Percentiles rank a stretch among this genome's conserved stretches.
These are phyloP conservation scores for Pseudevernia furfuracea DNA, from an alignment of 495 filamentous ascomycete species.

Conservation along the genomic window DNA sequence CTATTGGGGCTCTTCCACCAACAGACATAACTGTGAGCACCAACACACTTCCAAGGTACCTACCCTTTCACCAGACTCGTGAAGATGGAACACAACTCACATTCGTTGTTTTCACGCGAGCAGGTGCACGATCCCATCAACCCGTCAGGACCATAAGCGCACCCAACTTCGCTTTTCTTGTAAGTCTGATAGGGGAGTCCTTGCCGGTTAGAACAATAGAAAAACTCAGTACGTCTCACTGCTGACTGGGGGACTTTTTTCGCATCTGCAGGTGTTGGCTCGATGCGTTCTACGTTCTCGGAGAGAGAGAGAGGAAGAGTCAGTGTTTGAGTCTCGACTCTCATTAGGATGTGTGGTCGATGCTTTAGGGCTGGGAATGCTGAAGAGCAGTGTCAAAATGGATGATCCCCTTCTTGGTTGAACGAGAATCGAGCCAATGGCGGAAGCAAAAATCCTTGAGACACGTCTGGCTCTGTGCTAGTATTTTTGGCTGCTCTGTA, in stretches of 20 bases:
- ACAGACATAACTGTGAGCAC: not conserved
- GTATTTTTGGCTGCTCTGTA: not conserved
- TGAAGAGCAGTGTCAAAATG: not conserved
- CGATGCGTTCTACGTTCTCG: not conserved
- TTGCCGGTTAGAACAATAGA: not conserved
- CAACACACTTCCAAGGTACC: not conserved
- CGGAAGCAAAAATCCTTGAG: not conserved
- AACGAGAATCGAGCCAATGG: not conserved
- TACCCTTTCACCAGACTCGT: not conserved
- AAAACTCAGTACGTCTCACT: not conserved
- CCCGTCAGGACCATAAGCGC: not conserved
- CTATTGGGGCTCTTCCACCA: not conserved
- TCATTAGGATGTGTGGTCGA: not conserved
- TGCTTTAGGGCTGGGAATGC: not conserved
- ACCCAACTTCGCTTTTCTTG: not conserved
- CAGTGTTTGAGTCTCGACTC: not conserved
- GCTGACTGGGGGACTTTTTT: not conserved
- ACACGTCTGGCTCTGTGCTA: not conserved
- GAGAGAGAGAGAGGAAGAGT: not conserved
- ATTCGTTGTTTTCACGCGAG: not conserved
- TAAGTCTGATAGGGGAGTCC: not conserved
- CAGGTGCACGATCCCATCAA: not conserved
- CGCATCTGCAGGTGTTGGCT: not conserved
- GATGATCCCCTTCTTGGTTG: not conserved
- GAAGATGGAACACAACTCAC: not conserved